Evolutionary conservation across 2,329 filamentous ascomycete genomes (phyloP).

Genomic region (Talaromyces albobiverticillius): DNA sequence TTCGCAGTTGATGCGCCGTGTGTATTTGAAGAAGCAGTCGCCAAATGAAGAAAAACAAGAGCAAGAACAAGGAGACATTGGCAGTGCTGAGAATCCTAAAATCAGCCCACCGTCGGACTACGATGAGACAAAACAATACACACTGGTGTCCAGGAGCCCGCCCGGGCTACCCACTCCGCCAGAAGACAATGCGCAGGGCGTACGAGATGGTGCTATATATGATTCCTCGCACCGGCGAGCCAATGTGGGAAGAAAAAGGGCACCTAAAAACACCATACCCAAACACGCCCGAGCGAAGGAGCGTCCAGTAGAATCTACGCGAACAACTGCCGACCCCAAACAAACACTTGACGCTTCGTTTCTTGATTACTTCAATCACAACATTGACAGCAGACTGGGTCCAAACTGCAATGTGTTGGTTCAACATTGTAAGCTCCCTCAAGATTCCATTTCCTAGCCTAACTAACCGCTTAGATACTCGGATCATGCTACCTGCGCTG

Average conservation of each 20-base stretch:
- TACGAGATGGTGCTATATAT: background rate
- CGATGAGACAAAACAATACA: background rate
- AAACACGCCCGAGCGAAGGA: too few species aligned
- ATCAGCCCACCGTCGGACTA: background rate
- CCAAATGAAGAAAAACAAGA: too few species aligned
- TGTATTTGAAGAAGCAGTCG: conserved; percentile 16
- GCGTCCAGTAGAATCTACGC: background rate
- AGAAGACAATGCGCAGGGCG: background rate
- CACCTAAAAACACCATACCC: background rate
- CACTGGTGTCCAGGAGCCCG: background rate
- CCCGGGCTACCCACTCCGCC: background rate
- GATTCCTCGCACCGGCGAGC: background rate
- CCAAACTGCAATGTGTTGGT: conserved; percentile 11
- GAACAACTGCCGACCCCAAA: conserved; percentile 2
- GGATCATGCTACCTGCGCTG: conserved; percentile 8
- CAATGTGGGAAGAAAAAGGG: background rate
- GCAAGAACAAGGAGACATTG: background rate
- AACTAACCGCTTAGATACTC: background rate
- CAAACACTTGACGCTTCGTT: conserved; percentile 1
- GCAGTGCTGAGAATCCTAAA: background rate
- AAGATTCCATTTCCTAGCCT: background rate
- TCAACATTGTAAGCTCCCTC: conserved; percentile 10
- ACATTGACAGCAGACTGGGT: background rate
- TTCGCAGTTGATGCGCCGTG: conserved; percentile 17
- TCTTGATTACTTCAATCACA: background rate